Evolutionary conservation across 306 rosid genomes (phyloP).

Genomic region (Argentina anserina): DNA sequence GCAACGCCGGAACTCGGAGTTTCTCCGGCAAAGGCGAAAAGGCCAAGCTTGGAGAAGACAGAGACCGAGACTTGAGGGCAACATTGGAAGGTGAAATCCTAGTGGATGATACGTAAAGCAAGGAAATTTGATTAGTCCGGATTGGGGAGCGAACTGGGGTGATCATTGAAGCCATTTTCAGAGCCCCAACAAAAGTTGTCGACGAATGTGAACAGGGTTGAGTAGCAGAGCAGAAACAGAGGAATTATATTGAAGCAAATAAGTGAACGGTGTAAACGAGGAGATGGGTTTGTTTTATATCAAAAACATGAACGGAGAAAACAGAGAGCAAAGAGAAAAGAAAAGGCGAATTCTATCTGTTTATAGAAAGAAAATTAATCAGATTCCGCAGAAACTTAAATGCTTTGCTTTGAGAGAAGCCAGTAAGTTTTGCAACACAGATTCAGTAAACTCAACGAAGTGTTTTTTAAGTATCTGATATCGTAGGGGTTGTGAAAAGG

Average conservation of each 20-base stretch:
- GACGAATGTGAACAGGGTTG: conserved; percentile 8
- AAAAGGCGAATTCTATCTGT: background rate
- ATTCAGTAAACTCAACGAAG: background rate
- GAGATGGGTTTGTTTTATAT: conserved; percentile 16
- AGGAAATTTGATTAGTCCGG: conserved; percentile 29
- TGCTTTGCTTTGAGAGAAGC: conserved; percentile 5
- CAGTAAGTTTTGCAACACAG: background rate
- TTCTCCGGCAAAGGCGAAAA: conserved; percentile 45
- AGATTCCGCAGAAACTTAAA: background rate
- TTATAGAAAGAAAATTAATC: background rate
- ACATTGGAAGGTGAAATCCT: conserved; percentile 26
- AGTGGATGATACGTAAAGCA: conserved; percentile 24
- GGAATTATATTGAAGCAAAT: conserved; percentile 11
- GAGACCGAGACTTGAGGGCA: conserved; percentile 26
- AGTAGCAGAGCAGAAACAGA: background rate
- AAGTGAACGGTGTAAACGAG: conserved; percentile 27
- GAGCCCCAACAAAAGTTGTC: background rate
- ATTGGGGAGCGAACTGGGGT: conserved; percentile 40
- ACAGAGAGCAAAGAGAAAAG: conserved; percentile 6
- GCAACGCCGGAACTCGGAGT: conserved; percentile 6
- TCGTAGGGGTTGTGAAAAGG: background rate
- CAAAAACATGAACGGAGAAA: conserved; percentile 23
- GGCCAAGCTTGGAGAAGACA: conserved; percentile 30
- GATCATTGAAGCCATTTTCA: conserved; percentile 44
- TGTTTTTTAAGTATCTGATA: background rate